Conservation (phyloP, 2,329 filamentous ascomycete species). For the Mycocentrospora acerina region DNA sequence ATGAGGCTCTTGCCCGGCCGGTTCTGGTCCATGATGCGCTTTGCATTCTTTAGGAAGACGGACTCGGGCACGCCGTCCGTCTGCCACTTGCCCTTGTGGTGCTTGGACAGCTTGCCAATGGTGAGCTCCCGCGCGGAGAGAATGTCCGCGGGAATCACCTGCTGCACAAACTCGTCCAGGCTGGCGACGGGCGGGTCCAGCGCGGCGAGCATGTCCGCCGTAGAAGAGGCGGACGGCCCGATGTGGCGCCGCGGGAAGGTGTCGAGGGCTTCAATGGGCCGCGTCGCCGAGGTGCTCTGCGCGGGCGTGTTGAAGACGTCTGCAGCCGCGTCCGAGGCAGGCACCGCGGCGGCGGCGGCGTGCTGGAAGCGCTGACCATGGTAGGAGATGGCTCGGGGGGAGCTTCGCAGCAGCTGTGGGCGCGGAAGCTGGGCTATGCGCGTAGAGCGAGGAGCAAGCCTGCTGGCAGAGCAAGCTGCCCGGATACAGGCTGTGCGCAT, state of each 20-base stretch:
- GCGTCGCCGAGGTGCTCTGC: constrained; percentile 16
- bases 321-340: constrained; percentile 24
- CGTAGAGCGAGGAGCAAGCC: constrained; percentile 24
- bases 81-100: constrained; percentile 46
- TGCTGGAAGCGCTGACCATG: constrained; percentile 27
- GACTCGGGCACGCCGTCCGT: constrained; percentile 55
- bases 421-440: constrained; percentile 23
- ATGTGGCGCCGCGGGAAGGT: constrained; percentile 83
- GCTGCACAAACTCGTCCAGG: constrained; percentile 79
- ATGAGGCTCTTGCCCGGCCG: constrained; percentile 69
- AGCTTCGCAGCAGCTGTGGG: constrained; percentile 17
- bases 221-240: constrained; percentile 71
- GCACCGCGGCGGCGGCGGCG: constrained; percentile 16
- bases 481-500: constrained; percentile 38
- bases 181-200: constrained; percentile 72
- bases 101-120: constrained; percentile 47
- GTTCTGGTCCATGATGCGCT: constrained; percentile 62
- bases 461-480: constrained; percentile 32
- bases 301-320: constrained; percentile 34
- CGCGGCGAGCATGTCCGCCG: constrained; percentile 75
- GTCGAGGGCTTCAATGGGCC: constrained; percentile 53
- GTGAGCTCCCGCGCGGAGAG: constrained; percentile 65
- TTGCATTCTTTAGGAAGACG: constrained; percentile 56
- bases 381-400: constrained; percentile 17
- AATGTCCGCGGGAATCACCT: constrained; percentile 81